These are phyloP conservation scores for Prunus mongolica DNA, from an alignment of 306 rosid genomes.

Conservation along the genomic window DNA sequence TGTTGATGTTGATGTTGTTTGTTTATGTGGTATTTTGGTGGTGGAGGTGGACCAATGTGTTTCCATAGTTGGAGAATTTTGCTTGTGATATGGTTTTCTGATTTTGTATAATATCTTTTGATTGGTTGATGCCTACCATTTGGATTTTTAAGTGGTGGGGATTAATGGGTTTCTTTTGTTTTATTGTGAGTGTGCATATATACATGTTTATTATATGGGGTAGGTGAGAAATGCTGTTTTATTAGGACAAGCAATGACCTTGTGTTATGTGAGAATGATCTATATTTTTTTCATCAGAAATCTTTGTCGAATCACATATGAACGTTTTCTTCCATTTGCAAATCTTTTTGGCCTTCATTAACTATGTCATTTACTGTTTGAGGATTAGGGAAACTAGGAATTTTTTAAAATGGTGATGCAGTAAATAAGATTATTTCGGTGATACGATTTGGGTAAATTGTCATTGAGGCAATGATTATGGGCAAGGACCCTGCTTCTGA, in stretches of 20 bases:
- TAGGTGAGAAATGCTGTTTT: not conserved
- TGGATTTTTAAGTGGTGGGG: not conserved
- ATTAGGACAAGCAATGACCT: not conserved
- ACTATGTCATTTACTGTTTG: too few relatives aligned
- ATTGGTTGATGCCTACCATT: slow-evolving; percentile 2
- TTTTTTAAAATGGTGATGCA: not conserved
- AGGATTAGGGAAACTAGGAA: not conserved
- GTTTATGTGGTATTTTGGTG: not conserved
- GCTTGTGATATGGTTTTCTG: not conserved
- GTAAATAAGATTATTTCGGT: too few relatives aligned
- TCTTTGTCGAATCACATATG: not conserved
- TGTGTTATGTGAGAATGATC: not conserved
- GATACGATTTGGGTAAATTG: not conserved
- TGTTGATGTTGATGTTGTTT: not conserved
- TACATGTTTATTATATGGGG: not conserved
- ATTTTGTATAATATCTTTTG: not conserved
- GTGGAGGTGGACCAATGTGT: slow-evolving; percentile 8
- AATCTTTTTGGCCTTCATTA: not conserved
- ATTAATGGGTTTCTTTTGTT: not conserved
- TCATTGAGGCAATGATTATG: not conserved
- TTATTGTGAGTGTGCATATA: not conserved
- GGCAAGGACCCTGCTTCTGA: not conserved
- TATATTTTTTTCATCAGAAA: not conserved
- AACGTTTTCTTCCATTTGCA: not conserved
- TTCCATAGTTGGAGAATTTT: slow-evolving; percentile 6